phyloP scores from a whole-genome alignment of 768 basidiomycete genomes.

The Calvatia gigantea region DNA sequence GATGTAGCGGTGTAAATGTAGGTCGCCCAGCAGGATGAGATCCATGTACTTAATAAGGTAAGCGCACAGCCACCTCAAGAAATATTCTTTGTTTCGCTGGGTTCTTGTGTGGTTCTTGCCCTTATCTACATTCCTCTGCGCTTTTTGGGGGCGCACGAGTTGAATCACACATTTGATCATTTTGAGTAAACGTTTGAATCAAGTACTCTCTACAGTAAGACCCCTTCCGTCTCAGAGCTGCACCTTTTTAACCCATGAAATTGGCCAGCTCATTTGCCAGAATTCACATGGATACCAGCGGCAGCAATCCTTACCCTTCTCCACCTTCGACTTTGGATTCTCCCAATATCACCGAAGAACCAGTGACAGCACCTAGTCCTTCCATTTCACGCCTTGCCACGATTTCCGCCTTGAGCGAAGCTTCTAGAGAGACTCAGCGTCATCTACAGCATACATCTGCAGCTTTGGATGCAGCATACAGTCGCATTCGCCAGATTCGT shows the following conservation, averaged over 20 bases:
- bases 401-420: conserved; percentile 7
- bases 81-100: neutral
- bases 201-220: neutral
- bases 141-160: neutral
- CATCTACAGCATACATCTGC: conserved; percentile 47
- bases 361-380: neutral
- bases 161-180: neutral
- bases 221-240: neutral
- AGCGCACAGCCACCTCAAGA: conserved; percentile 14
- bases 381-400: conserved; percentile 10
- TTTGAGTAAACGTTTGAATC: neutral
- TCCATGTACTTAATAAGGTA: neutral
- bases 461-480: conserved; percentile 53
- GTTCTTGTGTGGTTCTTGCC: neutral
- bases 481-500: conserved; percentile 51
- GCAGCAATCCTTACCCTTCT: conserved; percentile 25
- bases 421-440: conserved; percentile 26
- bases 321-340: conserved; percentile 23
- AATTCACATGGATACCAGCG: conserved; percentile 21
- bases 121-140: neutral
- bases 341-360: conserved; percentile 14
- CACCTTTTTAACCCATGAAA: neutral
- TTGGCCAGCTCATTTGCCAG: conserved; percentile 3
- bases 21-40: neutral
- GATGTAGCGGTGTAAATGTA: no score